These are phyloP conservation scores for Exserohilum rostratum DNA, from an alignment of 2,329 filamentous ascomycete genomes.

Conservation along the genomic window DNA sequence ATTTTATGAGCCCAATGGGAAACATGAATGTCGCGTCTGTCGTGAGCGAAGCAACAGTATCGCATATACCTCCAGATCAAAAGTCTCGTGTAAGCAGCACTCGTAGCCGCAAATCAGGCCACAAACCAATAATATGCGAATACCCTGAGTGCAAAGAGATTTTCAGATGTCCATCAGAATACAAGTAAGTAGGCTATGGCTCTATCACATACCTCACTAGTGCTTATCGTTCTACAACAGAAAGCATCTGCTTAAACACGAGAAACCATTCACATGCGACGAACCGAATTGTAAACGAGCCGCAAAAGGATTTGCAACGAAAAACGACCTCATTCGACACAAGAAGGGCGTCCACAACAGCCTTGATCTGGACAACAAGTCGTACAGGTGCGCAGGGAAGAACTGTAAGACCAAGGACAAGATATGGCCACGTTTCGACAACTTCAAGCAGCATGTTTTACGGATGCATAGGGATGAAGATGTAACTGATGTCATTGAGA, in stretches of 20 bases:
- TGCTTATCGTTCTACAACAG: conserved; percentile 53
- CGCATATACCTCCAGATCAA: conserved; percentile 27
- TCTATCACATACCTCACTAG: neutral
- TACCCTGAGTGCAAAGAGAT: conserved; percentile 6
- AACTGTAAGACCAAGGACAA: conserved; percentile 68
- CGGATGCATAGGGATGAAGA: conserved; percentile 66
- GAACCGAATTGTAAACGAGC: conserved; percentile 61
- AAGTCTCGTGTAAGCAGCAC: conserved; percentile 35
- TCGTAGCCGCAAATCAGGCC: conserved; percentile 21
- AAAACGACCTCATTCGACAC: conserved; percentile 83
- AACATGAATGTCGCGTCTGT: conserved; percentile 25
- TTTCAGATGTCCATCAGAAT: conserved; percentile 45
- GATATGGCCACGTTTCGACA: conserved; percentile 80
- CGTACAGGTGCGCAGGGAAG: conserved; percentile 65
- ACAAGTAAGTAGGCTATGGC: conserved; percentile 38
- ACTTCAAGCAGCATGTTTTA: conserved; percentile 80
- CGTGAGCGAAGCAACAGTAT: conserved; percentile 24
- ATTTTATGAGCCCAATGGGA: conserved; percentile 20
- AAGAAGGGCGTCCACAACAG: conserved; percentile 72
- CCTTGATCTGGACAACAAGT: conserved; percentile 48
- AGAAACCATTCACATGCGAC: conserved; percentile 69
- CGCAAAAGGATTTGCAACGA: conserved; percentile 73
- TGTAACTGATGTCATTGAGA: conserved; percentile 53
- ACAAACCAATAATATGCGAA: neutral
- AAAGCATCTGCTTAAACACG: conserved; percentile 76